Evolutionary conservation across 805 yeast genomes (phyloP).

Genomic region (Yamadazyma scolyti): DNA sequence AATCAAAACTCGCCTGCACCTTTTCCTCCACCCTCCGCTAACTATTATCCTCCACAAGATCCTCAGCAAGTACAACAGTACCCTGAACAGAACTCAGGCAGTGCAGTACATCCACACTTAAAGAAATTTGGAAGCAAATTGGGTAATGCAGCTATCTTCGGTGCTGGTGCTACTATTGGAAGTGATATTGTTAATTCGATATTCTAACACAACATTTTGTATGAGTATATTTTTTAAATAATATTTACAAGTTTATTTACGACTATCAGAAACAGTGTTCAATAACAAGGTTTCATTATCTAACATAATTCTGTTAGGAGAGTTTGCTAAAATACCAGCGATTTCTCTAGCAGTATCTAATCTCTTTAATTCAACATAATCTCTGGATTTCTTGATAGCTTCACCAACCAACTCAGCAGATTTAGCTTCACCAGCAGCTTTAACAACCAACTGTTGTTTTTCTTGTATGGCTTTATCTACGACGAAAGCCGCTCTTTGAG

Average conservation of each 20-base stretch:
- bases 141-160: constrained; percentile 91
- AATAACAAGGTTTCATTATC: constrained; percentile 90
- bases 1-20: constrained; percentile 6
- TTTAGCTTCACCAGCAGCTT: constrained; percentile 97
- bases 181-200: constrained; percentile 74
- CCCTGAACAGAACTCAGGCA: constrained; percentile 19
- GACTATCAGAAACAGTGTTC: constrained; percentile 79
- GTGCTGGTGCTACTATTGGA: constrained; percentile 96
- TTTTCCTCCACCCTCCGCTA: constrained; percentile 14
- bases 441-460: constrained; percentile 94
- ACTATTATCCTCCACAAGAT: constrained; percentile 14
- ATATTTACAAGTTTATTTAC: constrained; percentile 33
- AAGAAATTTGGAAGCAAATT: constrained; percentile 74
- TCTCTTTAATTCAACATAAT: constrained; percentile 94
- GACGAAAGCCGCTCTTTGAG: constrained; percentile 95
- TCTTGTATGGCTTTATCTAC: constrained; percentile 98
- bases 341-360: constrained; percentile 96
- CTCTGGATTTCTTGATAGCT: constrained; percentile 93
- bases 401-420: constrained; percentile 98
- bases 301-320: constrained; percentile 88
- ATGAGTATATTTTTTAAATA: constrained; percentile 1
- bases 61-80: constrained; percentile 24
- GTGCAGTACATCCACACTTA: constrained; percentile 27
- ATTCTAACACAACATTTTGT: constrained; percentile 33
- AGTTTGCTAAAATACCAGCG: constrained; percentile 75